Conservation (phyloP, 179 eudicot genomes). For the Beta lomatogona region DNA sequence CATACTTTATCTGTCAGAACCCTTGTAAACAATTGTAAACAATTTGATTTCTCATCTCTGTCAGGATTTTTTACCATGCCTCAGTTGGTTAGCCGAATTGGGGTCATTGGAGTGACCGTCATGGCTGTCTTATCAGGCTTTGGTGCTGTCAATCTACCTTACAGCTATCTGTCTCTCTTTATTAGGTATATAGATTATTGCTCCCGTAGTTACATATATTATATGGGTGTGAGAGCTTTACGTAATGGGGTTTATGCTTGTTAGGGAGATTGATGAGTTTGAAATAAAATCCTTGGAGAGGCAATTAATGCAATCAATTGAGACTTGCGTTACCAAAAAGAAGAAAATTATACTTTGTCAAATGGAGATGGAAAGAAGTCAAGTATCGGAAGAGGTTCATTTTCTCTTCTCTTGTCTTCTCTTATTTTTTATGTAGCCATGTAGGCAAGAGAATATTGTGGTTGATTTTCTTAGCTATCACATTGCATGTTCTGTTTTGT, state of each 20-base stretch:
- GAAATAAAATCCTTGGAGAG: constrained; percentile 92
- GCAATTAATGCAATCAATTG: constrained; percentile 96
- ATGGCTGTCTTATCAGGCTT: constrained; percentile 98
- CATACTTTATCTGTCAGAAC: neutral
- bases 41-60: constrained; percentile 21
- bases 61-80: constrained; percentile 95
- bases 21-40: constrained; percentile 4
- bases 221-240: neutral
- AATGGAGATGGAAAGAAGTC: constrained; percentile 87
- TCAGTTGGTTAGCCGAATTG: constrained; percentile 97
- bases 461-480: neutral
- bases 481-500: neutral
- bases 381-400: constrained; percentile 88
- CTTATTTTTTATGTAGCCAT: neutral
- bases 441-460: neutral
- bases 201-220: neutral
- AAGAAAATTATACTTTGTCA: constrained; percentile 86
- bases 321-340: constrained; percentile 78
- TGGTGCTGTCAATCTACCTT: constrained; percentile 98
- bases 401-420: neutral
- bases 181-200: constrained; percentile 58
- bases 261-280: constrained; percentile 90
- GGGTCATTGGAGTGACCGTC: constrained; percentile 95
- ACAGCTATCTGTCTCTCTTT: constrained; percentile 93
- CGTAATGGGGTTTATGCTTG: constrained; percentile 19